Evolutionary conservation across 257 asterid genomes (phyloP), one percentile per base, ranked within the genome.

Genomic region (Solanum dulcamara): DNA sequence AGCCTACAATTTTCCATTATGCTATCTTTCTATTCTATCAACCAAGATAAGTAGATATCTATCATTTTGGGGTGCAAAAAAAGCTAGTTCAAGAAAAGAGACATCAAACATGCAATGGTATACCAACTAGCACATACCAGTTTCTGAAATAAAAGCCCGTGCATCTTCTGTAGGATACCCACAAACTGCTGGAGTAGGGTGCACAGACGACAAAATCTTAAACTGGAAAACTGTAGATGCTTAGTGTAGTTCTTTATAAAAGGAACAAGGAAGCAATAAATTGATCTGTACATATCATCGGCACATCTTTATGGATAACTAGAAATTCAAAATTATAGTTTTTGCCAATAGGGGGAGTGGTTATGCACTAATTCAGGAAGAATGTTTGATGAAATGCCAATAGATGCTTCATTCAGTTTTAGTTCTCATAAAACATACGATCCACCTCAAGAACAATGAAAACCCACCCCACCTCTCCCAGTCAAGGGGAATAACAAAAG

Each of bases 131-230:
- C 74, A 81, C 72, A 35, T 92, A 97, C 99, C 98, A 60, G 92
- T 91, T 90, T 94, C 96, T 66, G 96, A 90, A 83, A 97, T 97
- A 84, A 95, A 88, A 68, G 88, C 68, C 20, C 97, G 90, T 20
- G 98, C 99, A 89, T 93, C 98, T 91, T 97, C 97, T 46, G 86
- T 91, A 48, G 99, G 99, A 85, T 90, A 93, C 84, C 99, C 99
- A 89, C 99, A 97, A 85, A 97, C 98, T 80, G 99, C 99, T 83
- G 99, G 98, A 48, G 99, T 97, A 40, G 99, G 99, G 90, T 97
- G 99, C 87, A 97, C 98, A 50, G 96, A 90, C 46, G 97, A 92
- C 91, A 97, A 87, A 81, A 97, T 87, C 90, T 91, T 91, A 87
- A 94, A 97, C 98, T 97, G 97, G 86, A 91, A 87, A 87, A 83